These are phyloP conservation scores for Yarrowia galli DNA, from an alignment of 1,139 yeast species.

Conservation along the genomic window DNA sequence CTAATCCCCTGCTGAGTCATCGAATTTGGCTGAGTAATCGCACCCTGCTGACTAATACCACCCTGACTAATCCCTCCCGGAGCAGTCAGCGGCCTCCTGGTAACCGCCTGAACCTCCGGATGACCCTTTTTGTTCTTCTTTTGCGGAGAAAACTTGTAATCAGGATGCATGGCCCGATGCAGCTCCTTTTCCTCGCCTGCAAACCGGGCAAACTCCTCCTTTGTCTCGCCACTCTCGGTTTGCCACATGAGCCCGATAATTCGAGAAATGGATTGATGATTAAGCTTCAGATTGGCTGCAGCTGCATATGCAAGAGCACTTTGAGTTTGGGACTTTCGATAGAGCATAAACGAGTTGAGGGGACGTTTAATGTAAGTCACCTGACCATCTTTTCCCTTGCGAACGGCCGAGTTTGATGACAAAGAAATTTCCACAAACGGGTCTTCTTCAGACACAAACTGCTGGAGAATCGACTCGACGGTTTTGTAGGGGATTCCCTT, in stretches of 20 bases:
- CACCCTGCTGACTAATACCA: too few relatives aligned
- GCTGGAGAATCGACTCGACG: slow-evolving; percentile 48
- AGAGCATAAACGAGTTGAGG: slow-evolving; percentile 60
- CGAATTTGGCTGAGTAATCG: too few relatives aligned
- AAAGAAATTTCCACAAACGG: slow-evolving; percentile 43
- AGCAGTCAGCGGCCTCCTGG: slow-evolving; percentile 1
- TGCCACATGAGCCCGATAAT: slow-evolving; percentile 59
- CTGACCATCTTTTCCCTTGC: slow-evolving; percentile 40
- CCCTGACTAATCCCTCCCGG: too few relatives aligned
- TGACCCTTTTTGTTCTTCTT: slow-evolving; percentile 46
- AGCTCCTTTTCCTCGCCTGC: slow-evolving; percentile 55
- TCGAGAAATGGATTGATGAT: slow-evolving; percentile 55
- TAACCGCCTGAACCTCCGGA: slow-evolving; percentile 21
- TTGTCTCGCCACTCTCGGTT: slow-evolving; percentile 53
- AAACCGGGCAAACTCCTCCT: slow-evolving; percentile 53
- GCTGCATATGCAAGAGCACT: slow-evolving; percentile 54
- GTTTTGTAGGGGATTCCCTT: slow-evolving; percentile 49
- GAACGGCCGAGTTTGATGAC: slow-evolving; percentile 39
- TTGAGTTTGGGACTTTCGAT: slow-evolving; percentile 56
- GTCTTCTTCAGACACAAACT: slow-evolving; percentile 44
- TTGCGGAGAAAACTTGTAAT: slow-evolving; percentile 57
- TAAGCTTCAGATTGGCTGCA: slow-evolving; percentile 52
- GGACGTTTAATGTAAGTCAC: slow-evolving; percentile 55
- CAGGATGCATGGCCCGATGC: slow-evolving; percentile 56
- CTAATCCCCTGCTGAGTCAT: too few relatives aligned